Conservation (phyloP, 371 early-diverging fungal species). For the Mucor piriformis region DNA sequence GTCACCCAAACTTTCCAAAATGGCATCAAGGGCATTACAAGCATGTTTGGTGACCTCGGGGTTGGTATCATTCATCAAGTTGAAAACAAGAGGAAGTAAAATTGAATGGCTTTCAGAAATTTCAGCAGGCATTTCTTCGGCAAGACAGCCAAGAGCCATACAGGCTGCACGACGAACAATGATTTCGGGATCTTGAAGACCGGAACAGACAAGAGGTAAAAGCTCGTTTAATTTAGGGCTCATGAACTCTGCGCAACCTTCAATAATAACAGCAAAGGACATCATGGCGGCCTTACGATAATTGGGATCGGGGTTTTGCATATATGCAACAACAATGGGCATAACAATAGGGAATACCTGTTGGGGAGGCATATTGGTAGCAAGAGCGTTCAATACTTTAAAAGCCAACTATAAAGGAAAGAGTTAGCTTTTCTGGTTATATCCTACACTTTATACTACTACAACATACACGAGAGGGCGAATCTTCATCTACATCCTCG, state of each 20-base stretch:
- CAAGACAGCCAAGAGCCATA: constrained; percentile 82
- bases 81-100: constrained; percentile 82
- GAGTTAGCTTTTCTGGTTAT: too few relatives aligned
- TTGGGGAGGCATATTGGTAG: constrained; percentile 83
- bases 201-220: constrained; percentile 71
- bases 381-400: constrained; percentile 76
- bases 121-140: constrained; percentile 80
- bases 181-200: constrained; percentile 78
- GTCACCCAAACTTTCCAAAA: constrained; percentile 81
- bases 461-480: constrained; percentile 69
- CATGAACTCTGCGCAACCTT: constrained; percentile 75
- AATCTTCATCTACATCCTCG: constrained; percentile 85
- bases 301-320: constrained; percentile 73
- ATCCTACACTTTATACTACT: neutral
- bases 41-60: constrained; percentile 78
- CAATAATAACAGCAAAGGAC: constrained; percentile 82
- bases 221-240: constrained; percentile 74
- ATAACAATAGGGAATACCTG: constrained; percentile 84
- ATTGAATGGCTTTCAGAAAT: constrained; percentile 78
- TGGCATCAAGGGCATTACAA: constrained; percentile 84
- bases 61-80: constrained; percentile 75
- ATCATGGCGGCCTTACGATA: constrained; percentile 89
- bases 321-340: constrained; percentile 70
- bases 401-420: constrained; percentile 48
- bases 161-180: constrained; percentile 88